Percentiles rank a stretch among this genome's conserved stretches.
Evolutionary conservation across 2,329 filamentous ascomycete species (phyloP).

Genomic region (Atkinsonella texensis): DNA sequence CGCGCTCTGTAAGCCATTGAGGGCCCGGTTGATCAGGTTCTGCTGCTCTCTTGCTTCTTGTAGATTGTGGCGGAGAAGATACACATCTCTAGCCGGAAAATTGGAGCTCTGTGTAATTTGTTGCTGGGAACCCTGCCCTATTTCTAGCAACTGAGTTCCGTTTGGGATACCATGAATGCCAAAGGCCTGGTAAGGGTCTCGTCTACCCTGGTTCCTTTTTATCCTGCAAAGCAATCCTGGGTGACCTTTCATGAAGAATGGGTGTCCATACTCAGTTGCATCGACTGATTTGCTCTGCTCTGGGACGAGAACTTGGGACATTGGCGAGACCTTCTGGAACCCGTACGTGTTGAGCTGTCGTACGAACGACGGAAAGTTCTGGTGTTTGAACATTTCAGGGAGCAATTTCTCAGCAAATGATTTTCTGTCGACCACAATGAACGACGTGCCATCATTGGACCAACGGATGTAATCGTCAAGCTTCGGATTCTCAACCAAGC

Average conservation of each 20-base stretch:
- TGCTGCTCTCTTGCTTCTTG: background rate
- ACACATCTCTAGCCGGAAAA: background rate
- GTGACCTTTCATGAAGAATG: background rate
- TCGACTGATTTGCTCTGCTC: background rate
- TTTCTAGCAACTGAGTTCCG: background rate
- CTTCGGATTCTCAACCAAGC: background rate
- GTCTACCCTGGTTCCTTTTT: background rate
- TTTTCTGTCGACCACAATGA: background rate
- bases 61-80: background rate
- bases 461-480: background rate
- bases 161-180: background rate
- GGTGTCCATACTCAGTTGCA: background rate
- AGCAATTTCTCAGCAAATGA: background rate
- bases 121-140: background rate
- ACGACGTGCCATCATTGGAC: background rate
- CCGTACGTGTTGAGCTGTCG: background rate
- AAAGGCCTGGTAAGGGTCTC: background rate
- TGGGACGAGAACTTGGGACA: background rate
- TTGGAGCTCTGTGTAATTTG: background rate
- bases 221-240: background rate
- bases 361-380: background rate
- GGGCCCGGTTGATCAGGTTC: background rate
- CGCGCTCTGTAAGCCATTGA: background rate
- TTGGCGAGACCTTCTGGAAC: background rate
- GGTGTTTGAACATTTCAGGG: background rate